Evolutionary conservation across 352 stramenopile genomes (phyloP), one percentile per base, ranked within the genome.

Genomic region (Phytophthora fragariae): DNA sequence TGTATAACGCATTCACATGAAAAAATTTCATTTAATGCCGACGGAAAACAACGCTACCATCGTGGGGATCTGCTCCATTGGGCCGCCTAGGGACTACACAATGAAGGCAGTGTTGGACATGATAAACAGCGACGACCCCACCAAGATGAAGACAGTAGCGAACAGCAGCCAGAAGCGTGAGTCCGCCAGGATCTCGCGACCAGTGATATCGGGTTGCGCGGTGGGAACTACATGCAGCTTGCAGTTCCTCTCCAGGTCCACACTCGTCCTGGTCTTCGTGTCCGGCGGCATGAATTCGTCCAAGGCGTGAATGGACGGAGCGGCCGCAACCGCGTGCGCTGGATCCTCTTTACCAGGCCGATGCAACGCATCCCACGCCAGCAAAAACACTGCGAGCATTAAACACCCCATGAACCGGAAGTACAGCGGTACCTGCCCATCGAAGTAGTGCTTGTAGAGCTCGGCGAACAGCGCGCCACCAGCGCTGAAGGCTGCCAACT

Each of bases 141-240:
- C n/a, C n/a, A n/a, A n/a, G n/a, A n/a, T n/a, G n/a, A n/a, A n/a
- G n/a, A n/a, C n/a, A n/a, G n/a, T n/a, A n/a, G n/a, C n/a, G n/a
- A 95, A 93, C 31, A 95, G 68, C 46, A 92, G 37, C 86, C 84
- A 94, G 56, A 94, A 94, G 31, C 81, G 77, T 2, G 57, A 65
- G 55, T 93, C 87, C 0, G 37, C 14, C 2, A 95, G 68, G 27
- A 94, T 74, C 12, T 70, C 74, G 4, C 65, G 59, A 0, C 86
- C 82, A 0, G 85, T 94, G 39, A 94, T 85, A 65, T 91, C 80
- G 31, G 35, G 64, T 31, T 68, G 35, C 17, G 47, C 41, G n/a
- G 35, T 70, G 7, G 61, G 24, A 17, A 68, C 17, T 27, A 27
- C 24, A 27, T 27, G 24, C 27, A 73, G 27, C 33, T 62, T 50